Evolutionary conservation across 2,329 filamentous ascomycete genomes (phyloP), one percentile per base, ranked within the genome.

Genomic region (Arachnomyces sp.): DNA sequence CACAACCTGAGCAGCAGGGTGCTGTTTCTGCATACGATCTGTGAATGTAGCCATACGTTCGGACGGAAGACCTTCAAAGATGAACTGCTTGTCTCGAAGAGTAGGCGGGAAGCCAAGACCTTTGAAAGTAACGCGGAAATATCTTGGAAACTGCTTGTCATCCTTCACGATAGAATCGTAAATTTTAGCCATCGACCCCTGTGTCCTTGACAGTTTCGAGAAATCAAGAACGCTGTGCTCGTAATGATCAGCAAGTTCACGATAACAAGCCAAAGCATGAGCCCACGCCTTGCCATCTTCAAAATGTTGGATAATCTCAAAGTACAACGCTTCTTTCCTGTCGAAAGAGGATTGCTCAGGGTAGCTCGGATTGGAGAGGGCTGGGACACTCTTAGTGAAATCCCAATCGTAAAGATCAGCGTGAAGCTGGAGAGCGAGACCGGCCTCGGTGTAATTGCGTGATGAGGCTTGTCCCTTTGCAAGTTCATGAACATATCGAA

Each of bases 211-310:
- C 16, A 98, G 74, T 65, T 98, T 95, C 28, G 82, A 74, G 53
- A 94, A 95, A 63, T 98, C 92, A 60, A 89, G 95, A 0, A 85
- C 68, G 44, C 88, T 94, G 50, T 75, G 78, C 66, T 95, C 88
- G 58, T 96, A 98, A 62, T 96, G 88, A n/a, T 72, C 66, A 35
- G 89, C 85, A 38, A 98, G 78, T 63, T 98, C 90, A 57, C 85
- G 84, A 64, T 98, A 96, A 3, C 86, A 86, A 4, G 80, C 75
- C 31, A 98, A 68, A 1, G 89, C 90, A 60, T 86, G 86, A 53
- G 85, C 84, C 90, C 90, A 96, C 1, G 87, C 87, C 57, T 87
- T 83, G n/a, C 88, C 89, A 44, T 93, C 87, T 57, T 96, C 90
- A 49, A 92, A 95, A 58, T 90, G 75, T 61, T 89, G 88, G 59